Conservation (phyloP, 208 protist genomes). For the Trypanosoma brucei region DNA sequence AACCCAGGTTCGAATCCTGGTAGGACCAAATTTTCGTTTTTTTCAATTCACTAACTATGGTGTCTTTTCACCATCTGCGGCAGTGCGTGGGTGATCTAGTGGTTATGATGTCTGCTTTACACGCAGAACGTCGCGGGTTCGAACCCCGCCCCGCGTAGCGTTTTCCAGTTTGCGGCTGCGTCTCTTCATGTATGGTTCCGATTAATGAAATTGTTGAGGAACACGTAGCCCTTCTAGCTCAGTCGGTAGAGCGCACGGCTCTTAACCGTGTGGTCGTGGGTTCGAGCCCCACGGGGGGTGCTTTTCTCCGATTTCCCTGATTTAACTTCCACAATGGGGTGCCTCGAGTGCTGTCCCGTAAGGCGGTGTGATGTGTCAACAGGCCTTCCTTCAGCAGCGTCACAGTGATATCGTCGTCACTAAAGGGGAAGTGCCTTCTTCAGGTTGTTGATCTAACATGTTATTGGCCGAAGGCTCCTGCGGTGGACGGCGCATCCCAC, state of each 20-base stretch:
- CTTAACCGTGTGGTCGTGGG: conserved; percentile 97
- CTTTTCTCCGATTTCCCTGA: conserved; percentile 39
- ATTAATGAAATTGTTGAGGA: background rate
- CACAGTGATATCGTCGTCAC: no score
- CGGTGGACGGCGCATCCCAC: no score
- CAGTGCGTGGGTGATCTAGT: conserved; percentile 49
- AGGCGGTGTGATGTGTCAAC: no score
- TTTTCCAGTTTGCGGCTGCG: conserved; percentile 4
- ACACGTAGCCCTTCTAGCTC: conserved; percentile 57
- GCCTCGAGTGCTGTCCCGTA: no score
- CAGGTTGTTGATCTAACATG: no score
- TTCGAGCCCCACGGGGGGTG: conserved; percentile 92
- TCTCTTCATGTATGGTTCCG: background rate
- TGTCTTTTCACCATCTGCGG: background rate
- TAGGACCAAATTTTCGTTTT: conserved; percentile 43
- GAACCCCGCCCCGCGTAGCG: conserved; percentile 51
- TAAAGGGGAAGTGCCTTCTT: no score
- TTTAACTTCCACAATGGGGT: no score
- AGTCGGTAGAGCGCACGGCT: conserved; percentile 96
- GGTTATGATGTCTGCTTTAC: conserved; percentile 69
- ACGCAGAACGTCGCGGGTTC: conserved; percentile 68
- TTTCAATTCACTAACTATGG: no score
- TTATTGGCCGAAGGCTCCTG: no score
- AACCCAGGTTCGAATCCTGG: conserved; percentile 82
- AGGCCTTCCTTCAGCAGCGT: no score